Base-by-base conservation (phyloP, 78 protist genomes). In the Cavenderia fasciculata region DNA sequence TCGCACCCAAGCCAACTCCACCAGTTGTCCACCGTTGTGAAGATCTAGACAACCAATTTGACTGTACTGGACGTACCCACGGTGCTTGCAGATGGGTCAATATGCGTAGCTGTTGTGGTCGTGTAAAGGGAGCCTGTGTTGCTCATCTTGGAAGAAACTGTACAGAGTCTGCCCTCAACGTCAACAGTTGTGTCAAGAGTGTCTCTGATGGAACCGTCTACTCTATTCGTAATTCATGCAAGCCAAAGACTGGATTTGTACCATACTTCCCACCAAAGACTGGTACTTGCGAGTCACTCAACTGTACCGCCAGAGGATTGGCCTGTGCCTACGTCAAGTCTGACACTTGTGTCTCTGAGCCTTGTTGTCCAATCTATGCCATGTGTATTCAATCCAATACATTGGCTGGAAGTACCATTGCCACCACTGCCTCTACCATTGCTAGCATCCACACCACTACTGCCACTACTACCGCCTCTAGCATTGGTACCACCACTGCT, bases 291-390 rank as follows among this genome's bases (percentile, higher is more conserved):
- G 69, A 4, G 14, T 27, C 36, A 4, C 69, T 61, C 69, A 40
- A 63, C 21, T 79, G 88, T 52, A 76, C 43, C 34, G 34, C 38
- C 1, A 44, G 51, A 52, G 88, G 88, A 12, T 29, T 66, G 46
- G 65, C 51, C 31, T 79, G 88, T 66, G 70, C 66, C 25, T 52
- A 34, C 14, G 29, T 43, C 18, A 38, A 38, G 56, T 63, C 69
- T 36, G 29, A 21, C 31, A 40, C n/a, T 16, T n/a, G 16, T 7
- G 31, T 27, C 2, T 51, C 11, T 21, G 68, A 38, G n/a, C 70
- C 62, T 27, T 75, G 86, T 61, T 79, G 88, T 54, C 66, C 74
- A 66, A 27, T 62, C 41, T 23, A 65, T 52, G 75, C 88, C 62
- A 41, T 41, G 14, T 79, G 88, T 41, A 52, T 54, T 11, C 40